Evolutionary conservation across 768 basidiomycete genomes (phyloP).

Genomic region (Pleurotus giganteus): DNA sequence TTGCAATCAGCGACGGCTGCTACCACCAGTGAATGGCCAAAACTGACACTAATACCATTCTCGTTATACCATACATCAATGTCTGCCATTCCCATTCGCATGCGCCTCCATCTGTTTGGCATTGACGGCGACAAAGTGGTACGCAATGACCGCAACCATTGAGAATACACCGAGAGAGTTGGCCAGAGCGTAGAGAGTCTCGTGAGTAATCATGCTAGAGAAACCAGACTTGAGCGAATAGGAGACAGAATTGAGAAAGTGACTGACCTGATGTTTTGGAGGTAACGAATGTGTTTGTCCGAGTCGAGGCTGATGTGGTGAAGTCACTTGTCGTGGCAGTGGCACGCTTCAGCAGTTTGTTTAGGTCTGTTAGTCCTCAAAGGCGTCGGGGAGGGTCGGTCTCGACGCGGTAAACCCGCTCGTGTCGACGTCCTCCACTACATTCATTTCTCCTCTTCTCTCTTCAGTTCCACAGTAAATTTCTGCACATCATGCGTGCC

Average conservation of each 20-base stretch:
- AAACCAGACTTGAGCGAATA: slow-evolving; percentile 6
- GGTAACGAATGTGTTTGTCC: neutral
- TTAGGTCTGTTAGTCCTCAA: slow-evolving; percentile 16
- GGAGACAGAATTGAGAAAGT: neutral
- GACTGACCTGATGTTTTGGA: neutral
- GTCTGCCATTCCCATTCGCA: neutral
- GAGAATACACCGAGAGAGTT: slow-evolving; percentile 82
- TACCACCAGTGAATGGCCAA: no score
- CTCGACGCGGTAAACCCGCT: neutral
- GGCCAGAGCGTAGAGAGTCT: slow-evolving; percentile 78
- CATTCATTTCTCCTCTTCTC: slow-evolving; percentile 10
- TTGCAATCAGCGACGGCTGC: no score
- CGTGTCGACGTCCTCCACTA: neutral
- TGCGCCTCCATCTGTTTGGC: slow-evolving; percentile 27
- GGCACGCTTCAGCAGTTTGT: slow-evolving; percentile 32
- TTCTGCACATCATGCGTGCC: slow-evolving; percentile 54
- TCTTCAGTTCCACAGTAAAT: slow-evolving; percentile 17
- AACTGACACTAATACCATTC: no score
- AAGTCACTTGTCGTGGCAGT: slow-evolving; percentile 1
- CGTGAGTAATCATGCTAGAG: slow-evolving; percentile 69
- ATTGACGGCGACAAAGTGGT: slow-evolving; percentile 90
- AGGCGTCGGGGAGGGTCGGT: slow-evolving; percentile 20
- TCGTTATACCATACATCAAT: no score
- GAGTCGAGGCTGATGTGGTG: neutral
- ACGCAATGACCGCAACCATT: slow-evolving; percentile 84